Evolutionary conservation across 1,284 basidiomycete genomes (phyloP).

Genomic region (Fomitopsis pinicola): DNA sequence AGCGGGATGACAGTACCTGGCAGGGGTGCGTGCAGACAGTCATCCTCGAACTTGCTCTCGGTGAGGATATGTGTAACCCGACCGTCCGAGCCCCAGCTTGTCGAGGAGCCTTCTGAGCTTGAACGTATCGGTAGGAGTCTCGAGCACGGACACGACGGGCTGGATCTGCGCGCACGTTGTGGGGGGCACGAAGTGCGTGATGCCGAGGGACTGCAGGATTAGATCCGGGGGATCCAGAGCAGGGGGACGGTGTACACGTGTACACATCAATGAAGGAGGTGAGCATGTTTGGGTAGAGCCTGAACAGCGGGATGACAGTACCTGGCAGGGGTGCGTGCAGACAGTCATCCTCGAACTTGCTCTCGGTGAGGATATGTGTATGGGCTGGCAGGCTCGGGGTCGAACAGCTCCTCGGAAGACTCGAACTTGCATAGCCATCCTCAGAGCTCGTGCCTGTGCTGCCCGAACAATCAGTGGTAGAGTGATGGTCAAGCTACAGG

Average conservation of each 20-base stretch:
- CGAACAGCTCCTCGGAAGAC: slow-evolving; percentile 30
- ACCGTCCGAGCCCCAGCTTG: too few species aligned
- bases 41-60: too few species aligned
- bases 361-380: slow-evolving; percentile 40
- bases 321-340: slow-evolving; percentile 28
- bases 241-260: slow-evolving; percentile 62
- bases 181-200: slow-evolving; percentile 62
- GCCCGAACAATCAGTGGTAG: too few species aligned
- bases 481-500: too few species aligned
- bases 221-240: slow-evolving; percentile 70
- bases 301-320: slow-evolving; percentile 60
- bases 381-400: slow-evolving; percentile 27
- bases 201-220: slow-evolving; percentile 55
- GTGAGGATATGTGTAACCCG: too few species aligned
- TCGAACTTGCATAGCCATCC: too few species aligned
- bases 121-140: too few species aligned
- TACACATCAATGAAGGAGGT: slow-evolving; percentile 65
- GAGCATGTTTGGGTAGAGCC: slow-evolving; percentile 70
- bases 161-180: slow-evolving; percentile 34
- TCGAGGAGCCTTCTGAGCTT: too few species aligned
- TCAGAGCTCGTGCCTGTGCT: too few species aligned
- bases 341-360: slow-evolving; percentile 13
- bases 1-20: too few species aligned
- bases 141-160: too few species aligned
- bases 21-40: too few species aligned